Conservation (phyloP, 139 green algal genomes). For the Gonium pectorale region DNA sequence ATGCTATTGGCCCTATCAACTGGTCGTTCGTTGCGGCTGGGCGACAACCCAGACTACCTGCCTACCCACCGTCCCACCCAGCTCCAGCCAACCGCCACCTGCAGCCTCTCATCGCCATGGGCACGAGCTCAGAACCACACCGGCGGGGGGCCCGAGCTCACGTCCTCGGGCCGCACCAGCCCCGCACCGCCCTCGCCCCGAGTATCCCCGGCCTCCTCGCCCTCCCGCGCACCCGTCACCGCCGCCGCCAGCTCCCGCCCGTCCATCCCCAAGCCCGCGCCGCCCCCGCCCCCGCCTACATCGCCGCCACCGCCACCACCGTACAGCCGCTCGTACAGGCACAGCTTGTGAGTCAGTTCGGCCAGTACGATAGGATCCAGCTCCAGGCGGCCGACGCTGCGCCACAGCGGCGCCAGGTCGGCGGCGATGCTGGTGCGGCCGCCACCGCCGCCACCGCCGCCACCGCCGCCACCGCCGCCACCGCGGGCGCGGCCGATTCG, state of each 20-base stretch:
- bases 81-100: too few relatives aligned
- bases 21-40: too few relatives aligned
- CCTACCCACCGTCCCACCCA: too few relatives aligned
- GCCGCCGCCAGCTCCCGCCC: constrained; percentile 10
- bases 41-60: too few relatives aligned
- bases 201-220: background rate
- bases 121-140: constrained; percentile 42
- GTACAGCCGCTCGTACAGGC: constrained; percentile 40
- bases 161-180: constrained; percentile 37
- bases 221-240: background rate
- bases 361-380: constrained; percentile 71
- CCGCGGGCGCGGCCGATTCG: constrained; percentile 51
- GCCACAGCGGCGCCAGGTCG: constrained; percentile 81
- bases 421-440: constrained; percentile 72
- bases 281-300: background rate
- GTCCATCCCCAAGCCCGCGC: constrained; percentile 2
- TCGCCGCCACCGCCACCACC: too few relatives aligned
- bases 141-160: constrained; percentile 8
- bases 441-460: background rate
- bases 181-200: background rate
- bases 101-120: too few relatives aligned
- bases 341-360: constrained; percentile 18
- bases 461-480: background rate
- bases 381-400: constrained; percentile 77
- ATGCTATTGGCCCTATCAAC: too few relatives aligned